Evolutionary conservation across 768 basidiomycete genomes (phyloP).

Genomic region (Lentinula guzmanii): DNA sequence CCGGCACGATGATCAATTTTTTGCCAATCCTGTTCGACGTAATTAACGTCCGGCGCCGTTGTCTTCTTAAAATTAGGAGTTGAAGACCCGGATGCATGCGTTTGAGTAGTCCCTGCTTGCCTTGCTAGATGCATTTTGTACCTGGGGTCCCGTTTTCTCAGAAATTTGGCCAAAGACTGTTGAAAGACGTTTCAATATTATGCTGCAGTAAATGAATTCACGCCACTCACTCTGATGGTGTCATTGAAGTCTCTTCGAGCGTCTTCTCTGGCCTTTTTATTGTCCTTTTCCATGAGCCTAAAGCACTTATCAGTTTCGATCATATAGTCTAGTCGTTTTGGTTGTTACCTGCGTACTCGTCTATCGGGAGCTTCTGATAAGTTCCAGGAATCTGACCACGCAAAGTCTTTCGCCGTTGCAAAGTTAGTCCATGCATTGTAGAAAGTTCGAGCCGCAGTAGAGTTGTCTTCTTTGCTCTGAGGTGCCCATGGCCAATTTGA

Average conservation of each 20-base stretch:
- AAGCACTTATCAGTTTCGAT: background rate
- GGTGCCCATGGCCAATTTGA: slow-evolving; percentile 70
- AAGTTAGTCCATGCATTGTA: slow-evolving; percentile 88
- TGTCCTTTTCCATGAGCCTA: slow-evolving; percentile 93
- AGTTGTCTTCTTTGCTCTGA: slow-evolving; percentile 33
- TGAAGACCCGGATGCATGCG: slow-evolving; percentile 22
- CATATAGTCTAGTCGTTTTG: background rate
- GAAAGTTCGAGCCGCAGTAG: slow-evolving; percentile 63
- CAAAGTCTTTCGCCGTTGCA: slow-evolving; percentile 79
- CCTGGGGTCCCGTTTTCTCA: slow-evolving; percentile 86
- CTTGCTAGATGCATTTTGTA: slow-evolving; percentile 62
- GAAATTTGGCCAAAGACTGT: slow-evolving; percentile 68
- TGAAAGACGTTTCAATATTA: background rate
- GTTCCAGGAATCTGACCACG: slow-evolving; percentile 86
- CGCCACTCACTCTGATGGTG: slow-evolving; percentile 61
- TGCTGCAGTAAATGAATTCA: background rate
- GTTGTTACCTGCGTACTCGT: slow-evolving; percentile 61
- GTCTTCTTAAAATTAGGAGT: slow-evolving; percentile 20
- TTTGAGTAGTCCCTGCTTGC: slow-evolving; percentile 28
- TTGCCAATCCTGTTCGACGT: slow-evolving; percentile 91
- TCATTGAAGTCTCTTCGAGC: slow-evolving; percentile 91
- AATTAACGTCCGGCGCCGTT: slow-evolving; percentile 32
- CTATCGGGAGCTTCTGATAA: slow-evolving; percentile 81
- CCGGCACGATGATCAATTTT: slow-evolving; percentile 37
- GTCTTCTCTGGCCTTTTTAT: slow-evolving; percentile 86